Base-by-base conservation (phyloP, 208 protist species). In the Wallacemonas sp. region DNA sequence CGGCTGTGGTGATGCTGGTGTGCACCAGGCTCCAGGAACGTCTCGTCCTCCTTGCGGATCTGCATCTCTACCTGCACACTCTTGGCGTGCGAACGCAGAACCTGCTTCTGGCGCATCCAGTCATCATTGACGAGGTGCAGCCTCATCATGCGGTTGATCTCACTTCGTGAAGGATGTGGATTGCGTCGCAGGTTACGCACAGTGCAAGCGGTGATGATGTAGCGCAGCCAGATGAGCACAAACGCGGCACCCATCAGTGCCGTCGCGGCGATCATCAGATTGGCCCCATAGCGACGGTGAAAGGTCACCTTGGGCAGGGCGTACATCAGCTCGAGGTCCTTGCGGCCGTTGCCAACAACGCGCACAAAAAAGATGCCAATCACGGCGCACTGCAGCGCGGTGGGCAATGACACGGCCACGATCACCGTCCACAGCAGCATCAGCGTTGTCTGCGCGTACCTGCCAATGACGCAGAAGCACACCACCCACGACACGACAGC, bases 111-210 rank as follows among this genome's bases (percentile, higher is more conserved):
- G 44, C 83, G 69, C 49, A 73, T 61, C 86, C 86, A 92, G 61
- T 92, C 86, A 69, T 92, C 82, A 39, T 92, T 89, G 23, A 88
- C 81, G 6, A 92, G 65, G 60, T 88, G 76, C 36, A 77, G 39
- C 46, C 41, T 47, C 68, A 81, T 90, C 32, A 87, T 46, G 26
- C 21, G 26, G 27, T 72, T 70, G 38, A 83, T 66, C 23, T 90
- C 75, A 12, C 61, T 36, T 43, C 73, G 21, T 16, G 58, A 52
- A 21, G 61, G 61, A 38, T 76, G 61, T 54, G 64, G 73, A 11
- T 54, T 65, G 2, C 55, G 47, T 56, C 81, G 78, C 12, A 84
- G 61, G 11, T 64, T 57, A 0, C 21, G 8, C n/a, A 67, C 58
- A 46, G 57, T 30, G 47, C 55, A 61, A 11, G 70, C 29, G 2